Evolutionary conservation across 768 basidiomycete species (phyloP), one percentile per base, ranked within the genome.

Genomic region (Rhizopogon vesiculosus): DNA sequence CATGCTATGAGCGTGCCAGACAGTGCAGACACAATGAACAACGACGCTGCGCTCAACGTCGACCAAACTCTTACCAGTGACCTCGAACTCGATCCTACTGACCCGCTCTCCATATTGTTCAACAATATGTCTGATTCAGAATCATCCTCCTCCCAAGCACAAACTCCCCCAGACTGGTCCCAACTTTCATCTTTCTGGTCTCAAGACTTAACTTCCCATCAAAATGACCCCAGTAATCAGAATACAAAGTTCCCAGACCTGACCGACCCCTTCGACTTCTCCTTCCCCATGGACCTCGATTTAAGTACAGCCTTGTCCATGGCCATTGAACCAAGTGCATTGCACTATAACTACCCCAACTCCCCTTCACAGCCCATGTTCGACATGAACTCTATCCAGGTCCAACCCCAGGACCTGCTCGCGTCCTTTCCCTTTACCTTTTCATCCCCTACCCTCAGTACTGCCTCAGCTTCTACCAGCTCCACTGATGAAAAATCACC

Each of bases 291-390:
- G 78, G 82, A 84, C 68, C 76, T 87, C 68, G 85, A 87, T 62
- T 82, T 85, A 53, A 73, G 76, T 65, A 57, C 64, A 1, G 59
- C 64, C 18, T 39, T 70, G 33, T 70, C 79, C 18, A 77, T 84
- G 61, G 78, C 80, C 1, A 77, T 90, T 53, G 85, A 90, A 56
- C 87, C 89, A 31, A 83, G 74, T 60, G 73, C 79, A 7, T 70
- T 89, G 12, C 86, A 88, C 62, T 82, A 68, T 16, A 9, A 25
- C 3, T 45, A 78, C 53, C 66, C 16, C 54, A 46, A 33, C 8
- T 50, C 49, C n/a, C 60, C 46, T 3, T 29, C 25, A 12, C 56
- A 40, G 44, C 53, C 4, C 56, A 71, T 60, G 51, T 70, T 72
- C 49, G 50, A 61, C 13, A 1, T 45, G 5, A 46, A 59, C 18